Base-by-base conservation (phyloP, 2,329 filamentous ascomycete genomes). In the Fusarium pseudograminearum region DNA sequence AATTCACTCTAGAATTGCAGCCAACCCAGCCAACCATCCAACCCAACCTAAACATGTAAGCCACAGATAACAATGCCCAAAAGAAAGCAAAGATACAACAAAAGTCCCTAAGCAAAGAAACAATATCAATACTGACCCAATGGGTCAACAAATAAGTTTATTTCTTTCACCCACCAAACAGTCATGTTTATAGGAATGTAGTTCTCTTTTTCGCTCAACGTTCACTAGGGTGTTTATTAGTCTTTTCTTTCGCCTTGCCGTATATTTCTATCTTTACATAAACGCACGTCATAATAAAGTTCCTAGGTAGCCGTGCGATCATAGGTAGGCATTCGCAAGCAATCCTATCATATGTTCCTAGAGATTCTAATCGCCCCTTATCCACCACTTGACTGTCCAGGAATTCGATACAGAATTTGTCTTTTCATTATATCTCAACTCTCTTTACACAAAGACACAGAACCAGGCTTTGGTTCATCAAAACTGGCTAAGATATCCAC, bases 31-130 rank as follows among this genome's bases (percentile, higher is more conserved):
- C n/a, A n/a, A n/a, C n/a, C n/a, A n/a, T n/a, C 42, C 26, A 28
- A 30, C 42, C 42, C 26, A 40, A 51, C 15, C 30, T 18, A 44
- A 33, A 33, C 26, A 46, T 58, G 34, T 44, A 44, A n/a, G 53
- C 61, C 67, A 40, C 33, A 14, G 44, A 31, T 34, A 34, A 51
- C 44, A 69, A 69, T 66, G 22, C 15, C 16, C 7, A 16, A 34
- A n/a, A 36, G 34, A 30, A 30, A 30, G 11, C 12, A 30, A 30
- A 30, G 28, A 30, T 30, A 30, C 11, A 30, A 11, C 28, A 30
- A 30, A 30, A 30, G 11, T 30, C 2, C 11, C 10, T 11, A 26
- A 44, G 24, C 12, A 18, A 20, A n/a, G n/a, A 40, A 44, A 16
- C 11, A 9, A 14, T 4, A 15, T 26, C 11, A 24, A 18, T 42